Evolutionary conservation across 148 eudicot genomes (phyloP), one percentile per base, ranked within the genome.

Genomic region (Salicornia ramosissima): DNA sequence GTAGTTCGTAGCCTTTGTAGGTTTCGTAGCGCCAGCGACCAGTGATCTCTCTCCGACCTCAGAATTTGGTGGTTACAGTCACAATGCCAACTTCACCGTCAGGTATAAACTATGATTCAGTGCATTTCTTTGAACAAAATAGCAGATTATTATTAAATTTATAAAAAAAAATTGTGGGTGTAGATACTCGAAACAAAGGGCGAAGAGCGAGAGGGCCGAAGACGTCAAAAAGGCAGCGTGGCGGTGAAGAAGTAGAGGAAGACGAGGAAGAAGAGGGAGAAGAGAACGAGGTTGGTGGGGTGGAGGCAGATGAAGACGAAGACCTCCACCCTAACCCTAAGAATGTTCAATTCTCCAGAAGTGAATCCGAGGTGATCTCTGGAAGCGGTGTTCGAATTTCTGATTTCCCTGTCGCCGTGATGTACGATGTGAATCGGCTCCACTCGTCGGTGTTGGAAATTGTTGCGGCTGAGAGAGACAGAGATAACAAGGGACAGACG

Each of bases 181-280:
- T 82, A 90, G 96, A 90, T 40, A 74, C 77, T 54, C 83, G 93
- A 19, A 78, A 68, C 9, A 88, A 85, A 81, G 86, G 98, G 97
- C 83, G 83, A 82, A 87, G 80, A 70, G 42, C 30, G 79, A 74
- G 90, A 13, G 85, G 67, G 60, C 82, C 90, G 18, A 83, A 69
- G 70, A 73, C 71, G 65, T 59, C 71, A 10, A 84, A 90, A 33
- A 83, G 90, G 21, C 77, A 80, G 36, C 89, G 85, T 71, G 66
- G 65, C 31, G 74, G 61, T 81, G 88, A 77, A 55, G 70, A 64
- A 62, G 76, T 53, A 2, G 80, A 80, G 18, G 86, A 83, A 4
- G 86, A 87, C 1, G 82, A 79, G 18, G 82, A 85, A 0, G 88
- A 87, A 8, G 86, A 85, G 0, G 82, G 78, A 2, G 86, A 81